These are phyloP conservation scores for Nicotiana otophora DNA, from an alignment of 257 asterid genomes.

Conservation along the genomic window DNA sequence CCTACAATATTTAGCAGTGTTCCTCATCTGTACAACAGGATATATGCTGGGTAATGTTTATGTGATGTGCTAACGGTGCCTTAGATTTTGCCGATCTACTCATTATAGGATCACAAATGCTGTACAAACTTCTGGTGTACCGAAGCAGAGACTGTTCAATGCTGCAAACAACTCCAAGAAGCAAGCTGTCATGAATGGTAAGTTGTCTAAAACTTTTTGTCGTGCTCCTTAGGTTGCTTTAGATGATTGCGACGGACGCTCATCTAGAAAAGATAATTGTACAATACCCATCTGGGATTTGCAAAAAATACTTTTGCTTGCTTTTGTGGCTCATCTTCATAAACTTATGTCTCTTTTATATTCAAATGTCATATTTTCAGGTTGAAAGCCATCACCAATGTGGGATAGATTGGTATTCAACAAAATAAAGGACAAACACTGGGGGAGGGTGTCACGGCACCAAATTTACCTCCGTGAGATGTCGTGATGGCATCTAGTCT, in stretches of 20 bases:
- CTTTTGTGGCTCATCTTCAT: not conserved
- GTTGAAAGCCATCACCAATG: conserved; percentile 86
- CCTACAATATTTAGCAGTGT: conserved; percentile 96
- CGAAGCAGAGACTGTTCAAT: conserved; percentile 75
- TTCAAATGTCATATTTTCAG: conserved; percentile 25
- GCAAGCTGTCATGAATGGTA: conserved; percentile 87
- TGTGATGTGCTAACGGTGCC: conserved; percentile 9
- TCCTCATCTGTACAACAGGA: conserved; percentile 93
- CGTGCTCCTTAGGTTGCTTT: not conserved
- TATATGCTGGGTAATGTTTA: conserved; percentile 78
- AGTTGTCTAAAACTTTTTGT: conserved; percentile 15
- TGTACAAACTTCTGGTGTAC: conserved; percentile 69
- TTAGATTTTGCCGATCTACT: conserved; percentile 13
- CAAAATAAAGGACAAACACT: conserved; percentile 85
- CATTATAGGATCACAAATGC: conserved; percentile 68
- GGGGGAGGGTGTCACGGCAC: conserved; percentile 28
- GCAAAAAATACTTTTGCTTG: not conserved
- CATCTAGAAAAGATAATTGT: not conserved
- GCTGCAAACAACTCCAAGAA: conserved; percentile 90
- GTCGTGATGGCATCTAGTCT: no score
- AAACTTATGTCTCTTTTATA: not conserved
- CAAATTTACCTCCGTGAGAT: no score
- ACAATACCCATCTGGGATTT: not conserved
- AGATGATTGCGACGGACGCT: not conserved
- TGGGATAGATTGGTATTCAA: conserved; percentile 96